Conservation (phyloP, 2,329 filamentous ascomycete genomes). For the Nemania serpens region DNA sequence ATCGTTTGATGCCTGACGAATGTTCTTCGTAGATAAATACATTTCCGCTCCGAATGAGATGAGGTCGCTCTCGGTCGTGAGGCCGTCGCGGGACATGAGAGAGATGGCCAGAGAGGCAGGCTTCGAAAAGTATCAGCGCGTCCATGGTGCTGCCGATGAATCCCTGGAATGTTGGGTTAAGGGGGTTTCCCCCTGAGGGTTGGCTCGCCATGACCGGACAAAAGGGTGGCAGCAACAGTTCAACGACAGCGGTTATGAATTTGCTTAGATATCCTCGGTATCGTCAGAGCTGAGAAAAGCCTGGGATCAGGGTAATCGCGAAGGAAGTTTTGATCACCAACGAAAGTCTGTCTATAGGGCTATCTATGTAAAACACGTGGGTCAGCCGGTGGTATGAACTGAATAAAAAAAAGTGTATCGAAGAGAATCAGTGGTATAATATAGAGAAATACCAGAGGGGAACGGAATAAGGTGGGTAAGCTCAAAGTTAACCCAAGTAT, state of each 20-base stretch:
- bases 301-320: too few species aligned
- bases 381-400: too few species aligned
- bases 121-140: constrained; percentile 80
- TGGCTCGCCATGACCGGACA: constrained; percentile 37
- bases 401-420: too few species aligned
- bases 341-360: too few species aligned
- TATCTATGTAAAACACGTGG: too few species aligned
- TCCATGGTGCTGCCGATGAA: constrained; percentile 73
- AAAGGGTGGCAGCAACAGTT: background rate
- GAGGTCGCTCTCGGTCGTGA: constrained; percentile 79
- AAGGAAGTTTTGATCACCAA: too few species aligned
- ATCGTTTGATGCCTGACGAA: constrained; percentile 88
- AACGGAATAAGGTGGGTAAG: too few species aligned
- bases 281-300: too few species aligned
- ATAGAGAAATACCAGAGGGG: too few species aligned
- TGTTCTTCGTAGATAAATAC: constrained; percentile 93
- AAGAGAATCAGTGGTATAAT: too few species aligned
- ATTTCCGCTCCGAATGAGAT: constrained; percentile 80
- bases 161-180: constrained; percentile 70
- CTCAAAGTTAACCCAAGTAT: background rate
- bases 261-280: too few species aligned
- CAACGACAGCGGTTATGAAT: background rate
- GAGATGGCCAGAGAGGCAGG: constrained; percentile 70
- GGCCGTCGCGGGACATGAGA: constrained; percentile 81
- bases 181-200: constrained; percentile 41